A percentile compares a stretch with the other conserved stretches of the same genome.
phyloP scores from a whole-genome alignment of 768 basidiomycete species.

The Pseudohyphozyma bogoriensis region DNA sequence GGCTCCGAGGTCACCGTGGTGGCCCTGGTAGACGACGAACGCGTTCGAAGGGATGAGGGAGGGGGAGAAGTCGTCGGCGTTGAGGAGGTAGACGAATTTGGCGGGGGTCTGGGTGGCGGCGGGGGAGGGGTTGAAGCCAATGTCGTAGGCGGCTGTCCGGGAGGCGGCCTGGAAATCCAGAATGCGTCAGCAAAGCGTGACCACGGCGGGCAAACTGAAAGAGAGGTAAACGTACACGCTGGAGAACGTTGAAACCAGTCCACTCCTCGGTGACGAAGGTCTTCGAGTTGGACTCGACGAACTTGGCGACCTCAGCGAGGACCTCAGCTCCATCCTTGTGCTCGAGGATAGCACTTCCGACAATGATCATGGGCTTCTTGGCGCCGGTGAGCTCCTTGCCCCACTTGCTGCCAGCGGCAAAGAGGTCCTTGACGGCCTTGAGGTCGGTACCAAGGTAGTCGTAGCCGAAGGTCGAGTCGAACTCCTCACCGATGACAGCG shows the following conservation, averaged over 20 bases:
- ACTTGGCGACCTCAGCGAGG: conserved; percentile 65
- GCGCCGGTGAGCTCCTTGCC: conserved; percentile 77
- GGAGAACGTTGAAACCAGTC: conserved; percentile 89
- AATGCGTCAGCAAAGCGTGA: background rate
- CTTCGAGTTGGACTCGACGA: conserved; percentile 64
- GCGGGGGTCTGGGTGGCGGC: conserved; percentile 63
- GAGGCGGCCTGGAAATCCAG: conserved; percentile 59
- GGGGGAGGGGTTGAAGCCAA: conserved; percentile 81
- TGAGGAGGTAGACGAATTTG: conserved; percentile 93
- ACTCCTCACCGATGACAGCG: conserved; percentile 80
- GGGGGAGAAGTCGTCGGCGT: conserved; percentile 87
- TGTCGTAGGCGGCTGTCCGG: conserved; percentile 83
- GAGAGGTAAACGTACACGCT: conserved; percentile 54
- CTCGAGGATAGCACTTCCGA: conserved; percentile 77
- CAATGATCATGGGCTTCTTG: conserved; percentile 82
- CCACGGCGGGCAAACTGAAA: background rate
- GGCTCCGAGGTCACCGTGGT: conserved; percentile 94
- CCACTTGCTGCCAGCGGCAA: conserved; percentile 59
- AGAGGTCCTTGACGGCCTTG: conserved; percentile 64
- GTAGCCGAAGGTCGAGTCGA: conserved; percentile 85
- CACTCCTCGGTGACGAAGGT: conserved; percentile 76
- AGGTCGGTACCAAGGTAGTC: conserved; percentile 73
- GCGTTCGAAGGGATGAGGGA: conserved; percentile 77
- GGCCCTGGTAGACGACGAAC: conserved; percentile 97
- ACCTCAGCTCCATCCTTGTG: conserved; percentile 71